Percentiles rank a stretch among this genome's conserved stretches.
These are phyloP conservation scores for Fraxinus angustifolia DNA, from an alignment of 305 asterid species.

Conservation along the genomic window DNA sequence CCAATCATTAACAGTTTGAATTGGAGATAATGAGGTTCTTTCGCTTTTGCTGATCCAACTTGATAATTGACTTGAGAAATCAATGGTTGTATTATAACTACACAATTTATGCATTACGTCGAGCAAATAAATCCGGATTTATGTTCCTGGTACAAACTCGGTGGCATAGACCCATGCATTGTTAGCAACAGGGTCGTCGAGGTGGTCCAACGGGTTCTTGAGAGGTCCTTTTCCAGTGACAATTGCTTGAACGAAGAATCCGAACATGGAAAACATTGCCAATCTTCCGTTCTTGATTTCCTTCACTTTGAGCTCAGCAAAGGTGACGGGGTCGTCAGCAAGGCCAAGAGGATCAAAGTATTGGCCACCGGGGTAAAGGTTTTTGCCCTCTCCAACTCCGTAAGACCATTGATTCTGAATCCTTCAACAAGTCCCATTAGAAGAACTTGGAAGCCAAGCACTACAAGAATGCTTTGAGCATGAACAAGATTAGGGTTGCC, in stretches of 20 bases:
- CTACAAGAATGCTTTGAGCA: conserved; percentile 78
- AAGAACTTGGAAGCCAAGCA: conserved; percentile 68
- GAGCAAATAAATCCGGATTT: conserved; percentile 5
- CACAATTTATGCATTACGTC: neutral
- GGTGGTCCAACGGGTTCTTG: conserved; percentile 74
- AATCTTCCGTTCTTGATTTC: conserved; percentile 77
- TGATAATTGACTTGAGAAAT: conserved; percentile 14
- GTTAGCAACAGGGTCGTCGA: conserved; percentile 76
- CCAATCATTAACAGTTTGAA: neutral
- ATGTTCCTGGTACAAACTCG: conserved; percentile 74
- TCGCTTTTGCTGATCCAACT: neutral
- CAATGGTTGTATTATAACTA: neutral
- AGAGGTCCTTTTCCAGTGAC: conserved; percentile 64
- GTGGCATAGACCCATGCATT: conserved; percentile 89
- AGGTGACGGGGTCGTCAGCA: conserved; percentile 65
- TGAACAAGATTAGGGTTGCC: conserved; percentile 77
- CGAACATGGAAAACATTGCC: conserved; percentile 74
- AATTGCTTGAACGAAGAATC: conserved; percentile 65
- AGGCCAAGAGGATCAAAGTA: conserved; percentile 78
- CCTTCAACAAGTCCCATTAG: conserved; percentile 81
- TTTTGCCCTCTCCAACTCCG: conserved; percentile 73
- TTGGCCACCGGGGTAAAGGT: conserved; percentile 83
- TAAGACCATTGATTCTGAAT: conserved; percentile 64
- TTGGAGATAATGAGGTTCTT: neutral
- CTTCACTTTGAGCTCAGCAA: conserved; percentile 74